Percentiles rank a stretch among this genome's conserved stretches.
phyloP scores from a whole-genome alignment of 1,284 basidiomycete genomes.

The Marasmius fiardii region DNA sequence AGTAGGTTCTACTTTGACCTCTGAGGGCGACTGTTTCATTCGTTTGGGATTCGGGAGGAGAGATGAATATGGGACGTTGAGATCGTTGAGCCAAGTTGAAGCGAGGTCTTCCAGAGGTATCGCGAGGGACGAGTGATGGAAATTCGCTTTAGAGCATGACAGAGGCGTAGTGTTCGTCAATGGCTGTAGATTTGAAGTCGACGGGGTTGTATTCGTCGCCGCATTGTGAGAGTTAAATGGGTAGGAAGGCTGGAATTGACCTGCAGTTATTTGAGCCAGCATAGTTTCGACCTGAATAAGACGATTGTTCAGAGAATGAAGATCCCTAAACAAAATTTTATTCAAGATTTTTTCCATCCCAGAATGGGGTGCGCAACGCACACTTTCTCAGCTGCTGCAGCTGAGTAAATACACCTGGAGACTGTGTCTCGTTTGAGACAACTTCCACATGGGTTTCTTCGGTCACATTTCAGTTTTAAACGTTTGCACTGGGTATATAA shows the following conservation, averaged over 20 bases:
- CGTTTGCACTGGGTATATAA: conserved; percentile 64
- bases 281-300: conserved; percentile 54
- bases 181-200: conserved; percentile 21
- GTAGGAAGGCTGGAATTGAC: conserved; percentile 35
- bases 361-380: conserved; percentile 30
- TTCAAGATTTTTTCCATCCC: conserved; percentile 4
- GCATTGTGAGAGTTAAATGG: conserved; percentile 22
- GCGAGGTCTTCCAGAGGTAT: conserved; percentile 54
- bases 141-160: conserved; percentile 19
- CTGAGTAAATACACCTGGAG: conserved; percentile 68
- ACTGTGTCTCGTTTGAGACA: conserved; percentile 77
- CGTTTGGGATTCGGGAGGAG: background rate
- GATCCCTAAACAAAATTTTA: conserved; percentile 42
- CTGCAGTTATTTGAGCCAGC: conserved; percentile 46
- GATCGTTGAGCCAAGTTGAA: conserved; percentile 54
- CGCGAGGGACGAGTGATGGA: conserved; percentile 47
- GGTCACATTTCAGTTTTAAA: conserved; percentile 77
- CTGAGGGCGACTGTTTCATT: background rate
- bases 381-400: conserved; percentile 81
- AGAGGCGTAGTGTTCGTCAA: conserved; percentile 12
- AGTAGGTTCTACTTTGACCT: background rate
- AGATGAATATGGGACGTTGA: conserved; percentile 26
- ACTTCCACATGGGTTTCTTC: conserved; percentile 68
- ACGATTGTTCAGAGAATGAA: conserved; percentile 77
- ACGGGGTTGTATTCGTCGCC: conserved; percentile 23